Evolutionary conservation across 2,329 filamentous ascomycete genomes (phyloP).

Genomic region (Leptographium wingfieldii): DNA sequence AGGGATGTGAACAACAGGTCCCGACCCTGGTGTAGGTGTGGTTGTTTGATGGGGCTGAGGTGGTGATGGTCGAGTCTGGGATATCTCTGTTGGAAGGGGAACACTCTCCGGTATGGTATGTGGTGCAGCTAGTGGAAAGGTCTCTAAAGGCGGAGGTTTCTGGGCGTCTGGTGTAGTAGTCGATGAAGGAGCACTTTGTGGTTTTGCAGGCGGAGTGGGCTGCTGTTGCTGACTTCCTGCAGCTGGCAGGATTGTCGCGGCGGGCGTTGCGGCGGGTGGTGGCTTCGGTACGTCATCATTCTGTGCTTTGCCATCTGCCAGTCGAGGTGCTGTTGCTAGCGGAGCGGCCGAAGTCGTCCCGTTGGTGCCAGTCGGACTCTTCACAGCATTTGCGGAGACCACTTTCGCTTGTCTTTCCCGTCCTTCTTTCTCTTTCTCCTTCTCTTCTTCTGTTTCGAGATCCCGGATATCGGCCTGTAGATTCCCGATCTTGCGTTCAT

Average conservation of each 20-base stretch:
- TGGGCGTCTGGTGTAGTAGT: not conserved
- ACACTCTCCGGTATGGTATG: not conserved
- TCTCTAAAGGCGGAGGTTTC: not conserved
- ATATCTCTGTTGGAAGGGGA: not conserved
- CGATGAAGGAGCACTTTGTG: not conserved
- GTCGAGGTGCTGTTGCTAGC: not conserved
- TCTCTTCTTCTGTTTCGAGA: constrained; percentile 37
- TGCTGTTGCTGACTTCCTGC: not conserved
- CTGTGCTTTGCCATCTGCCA: not conserved
- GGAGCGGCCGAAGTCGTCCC: not conserved
- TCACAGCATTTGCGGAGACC: not conserved
- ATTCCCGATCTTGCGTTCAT: constrained; percentile 54
- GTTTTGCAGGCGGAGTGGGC: not conserved
- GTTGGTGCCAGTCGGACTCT: not conserved
- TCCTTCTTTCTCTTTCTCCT: constrained; percentile 1
- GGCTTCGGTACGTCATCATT: not conserved
- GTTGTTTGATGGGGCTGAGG: not conserved
- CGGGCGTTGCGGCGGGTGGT: not conserved
- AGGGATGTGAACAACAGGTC: not conserved
- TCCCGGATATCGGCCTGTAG: constrained; percentile 56
- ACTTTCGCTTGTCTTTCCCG: constrained; percentile 2
- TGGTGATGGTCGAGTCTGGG: not conserved
- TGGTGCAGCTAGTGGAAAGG: not conserved
- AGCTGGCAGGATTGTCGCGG: not conserved
- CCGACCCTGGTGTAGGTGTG: not conserved